A percentile compares a stretch with the other conserved stretches of the same genome.
phyloP scores from a whole-genome alignment of 2,329 filamentous ascomycete species.

The Blumeria hordei region DNA sequence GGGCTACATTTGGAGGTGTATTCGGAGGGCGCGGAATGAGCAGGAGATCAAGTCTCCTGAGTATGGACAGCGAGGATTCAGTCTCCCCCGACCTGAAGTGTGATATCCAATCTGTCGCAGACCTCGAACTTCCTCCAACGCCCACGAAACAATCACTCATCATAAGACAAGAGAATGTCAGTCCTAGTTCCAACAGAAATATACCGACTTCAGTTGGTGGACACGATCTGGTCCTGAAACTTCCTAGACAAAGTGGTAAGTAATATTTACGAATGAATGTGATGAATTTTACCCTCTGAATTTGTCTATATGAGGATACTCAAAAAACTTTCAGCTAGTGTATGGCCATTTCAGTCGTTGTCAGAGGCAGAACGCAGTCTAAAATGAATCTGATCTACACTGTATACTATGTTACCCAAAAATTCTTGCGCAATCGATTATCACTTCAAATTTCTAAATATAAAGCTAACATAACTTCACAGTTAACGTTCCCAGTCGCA shows the following conservation, averaged over 20 bases:
- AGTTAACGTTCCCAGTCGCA: slow-evolving; percentile 37
- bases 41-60: slow-evolving; percentile 43
- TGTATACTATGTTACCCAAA: too few relatives aligned
- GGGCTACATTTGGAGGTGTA: slow-evolving; percentile 34
- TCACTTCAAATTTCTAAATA: background rate
- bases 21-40: slow-evolving; percentile 22
- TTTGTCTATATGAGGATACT: too few relatives aligned
- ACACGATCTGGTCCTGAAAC: slow-evolving; percentile 9
- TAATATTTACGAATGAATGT: slow-evolving; percentile 12
- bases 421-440: too few relatives aligned
- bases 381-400: too few relatives aligned
- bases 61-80: slow-evolving; percentile 43
- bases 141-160: slow-evolving; percentile 51
- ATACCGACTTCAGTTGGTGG: slow-evolving; percentile 10
- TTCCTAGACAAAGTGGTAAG: slow-evolving; percentile 16
- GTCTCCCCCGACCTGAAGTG: slow-evolving; percentile 29
- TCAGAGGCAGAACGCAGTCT: too few relatives aligned
- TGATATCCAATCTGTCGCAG: slow-evolving; percentile 32
- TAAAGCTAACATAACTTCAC: slow-evolving; percentile 28
- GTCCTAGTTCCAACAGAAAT: slow-evolving; percentile 12
- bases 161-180: slow-evolving; percentile 9
- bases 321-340: too few relatives aligned
- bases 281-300: too few relatives aligned
- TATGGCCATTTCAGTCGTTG: too few relatives aligned
- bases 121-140: slow-evolving; percentile 68